A percentile compares a stretch with the other conserved stretches of the same genome.
Evolutionary conservation across 164 flowering plant genomes (phyloP).

Genomic region (Magnolia kwangsiensis): DNA sequence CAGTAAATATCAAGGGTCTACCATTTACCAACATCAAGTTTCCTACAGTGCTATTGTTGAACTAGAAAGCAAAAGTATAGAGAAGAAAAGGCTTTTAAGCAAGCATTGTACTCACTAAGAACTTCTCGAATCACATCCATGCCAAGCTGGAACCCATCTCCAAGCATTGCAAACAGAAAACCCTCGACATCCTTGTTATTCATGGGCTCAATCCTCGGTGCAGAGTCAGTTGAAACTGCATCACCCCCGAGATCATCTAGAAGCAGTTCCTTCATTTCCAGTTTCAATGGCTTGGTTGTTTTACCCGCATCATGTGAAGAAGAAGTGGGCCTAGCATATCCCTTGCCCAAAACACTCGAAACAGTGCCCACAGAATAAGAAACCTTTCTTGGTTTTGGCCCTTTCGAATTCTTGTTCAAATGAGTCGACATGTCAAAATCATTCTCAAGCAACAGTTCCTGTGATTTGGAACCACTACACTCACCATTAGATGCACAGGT

Average conservation of each 20-base stretch:
- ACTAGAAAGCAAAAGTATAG: background rate
- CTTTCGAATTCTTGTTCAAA: slow-evolving; percentile 20
- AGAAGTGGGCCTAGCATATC: slow-evolving; percentile 26
- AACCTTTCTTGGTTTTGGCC: slow-evolving; percentile 29
- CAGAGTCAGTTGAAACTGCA: slow-evolving; percentile 7
- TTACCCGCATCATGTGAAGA: slow-evolving; percentile 16
- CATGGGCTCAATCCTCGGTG: slow-evolving; percentile 13
- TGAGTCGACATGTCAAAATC: slow-evolving; percentile 11
- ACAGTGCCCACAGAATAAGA: slow-evolving; percentile 47
- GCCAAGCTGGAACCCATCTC: slow-evolving; percentile 50
- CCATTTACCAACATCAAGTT: background rate
- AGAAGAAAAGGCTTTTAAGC: background rate
- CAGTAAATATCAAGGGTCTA: background rate
- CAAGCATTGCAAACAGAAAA: slow-evolving; percentile 57
- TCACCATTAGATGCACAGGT: slow-evolving; percentile 15
- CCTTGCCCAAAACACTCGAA: slow-evolving; percentile 49
- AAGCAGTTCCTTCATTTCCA: slow-evolving; percentile 26
- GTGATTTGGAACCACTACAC: slow-evolving; percentile 7
- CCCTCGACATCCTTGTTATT: slow-evolving; percentile 43
- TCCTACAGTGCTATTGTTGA: background rate
- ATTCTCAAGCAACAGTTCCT: slow-evolving; percentile 8
- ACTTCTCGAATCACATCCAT: slow-evolving; percentile 42
- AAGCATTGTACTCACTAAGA: slow-evolving; percentile 39
- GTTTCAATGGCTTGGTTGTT: slow-evolving; percentile 32
- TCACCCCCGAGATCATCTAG: slow-evolving; percentile 16